Conservation (phyloP, 345 rosid genomes). For the Jatropha curcas region DNA sequence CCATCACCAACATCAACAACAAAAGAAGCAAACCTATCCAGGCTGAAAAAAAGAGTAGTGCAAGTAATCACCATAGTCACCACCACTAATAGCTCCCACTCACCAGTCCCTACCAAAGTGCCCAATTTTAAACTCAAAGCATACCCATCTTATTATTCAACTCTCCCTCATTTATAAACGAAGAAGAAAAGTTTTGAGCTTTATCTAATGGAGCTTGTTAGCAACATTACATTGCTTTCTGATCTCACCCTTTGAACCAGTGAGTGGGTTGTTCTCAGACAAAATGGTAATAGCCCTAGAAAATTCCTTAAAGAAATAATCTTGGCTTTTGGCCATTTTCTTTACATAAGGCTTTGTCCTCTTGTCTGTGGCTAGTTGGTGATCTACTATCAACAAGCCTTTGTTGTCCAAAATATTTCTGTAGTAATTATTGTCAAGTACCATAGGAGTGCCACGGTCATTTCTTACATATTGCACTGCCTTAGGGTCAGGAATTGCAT, state of each 20-base stretch:
- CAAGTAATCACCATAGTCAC: neutral
- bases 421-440: slow-evolving; percentile 91
- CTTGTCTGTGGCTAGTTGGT: slow-evolving; percentile 83
- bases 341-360: slow-evolving; percentile 82
- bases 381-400: slow-evolving; percentile 86
- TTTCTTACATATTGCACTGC: slow-evolving; percentile 95
- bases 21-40: slow-evolving; percentile 10
- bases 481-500: slow-evolving; percentile 91
- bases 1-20: slow-evolving; percentile 24
- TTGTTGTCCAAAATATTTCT: slow-evolving; percentile 92
- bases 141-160: slow-evolving; percentile 32
- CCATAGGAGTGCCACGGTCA: slow-evolving; percentile 94
- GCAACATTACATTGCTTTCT: slow-evolving; percentile 83
- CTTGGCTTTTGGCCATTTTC: slow-evolving; percentile 94
- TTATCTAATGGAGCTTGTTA: slow-evolving; percentile 69
- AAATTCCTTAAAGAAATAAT: slow-evolving; percentile 91
- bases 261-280: slow-evolving; percentile 93
- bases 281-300: slow-evolving; percentile 76
- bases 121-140: slow-evolving; percentile 10
- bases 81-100: neutral
- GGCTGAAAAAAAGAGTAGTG: slow-evolving; percentile 1
- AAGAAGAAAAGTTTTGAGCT: slow-evolving; percentile 5
- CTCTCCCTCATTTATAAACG: slow-evolving; percentile 15
- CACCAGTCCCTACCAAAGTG: neutral
- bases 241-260: slow-evolving; percentile 89